Evolutionary conservation across 2,329 filamentous ascomycete genomes (phyloP).

Genomic region (Diaporthe citriasiana): DNA sequence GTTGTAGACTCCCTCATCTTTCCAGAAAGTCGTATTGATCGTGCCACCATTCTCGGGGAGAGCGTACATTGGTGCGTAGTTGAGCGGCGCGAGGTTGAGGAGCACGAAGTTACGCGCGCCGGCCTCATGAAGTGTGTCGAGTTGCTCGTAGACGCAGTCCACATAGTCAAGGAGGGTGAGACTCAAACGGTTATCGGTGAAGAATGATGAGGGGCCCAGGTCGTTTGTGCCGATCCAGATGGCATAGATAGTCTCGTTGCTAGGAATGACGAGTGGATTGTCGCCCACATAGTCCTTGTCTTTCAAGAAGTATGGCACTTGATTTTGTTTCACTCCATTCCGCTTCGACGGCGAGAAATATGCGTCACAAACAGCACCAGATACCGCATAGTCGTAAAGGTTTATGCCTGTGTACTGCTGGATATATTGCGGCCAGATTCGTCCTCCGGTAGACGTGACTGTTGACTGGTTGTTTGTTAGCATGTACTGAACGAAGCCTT

Average conservation of each 20-base stretch:
- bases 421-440: conserved; percentile 43
- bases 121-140: conserved; percentile 63
- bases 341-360: conserved; percentile 39
- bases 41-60: conserved; percentile 60
- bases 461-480: conserved; percentile 26
- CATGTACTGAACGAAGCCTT: background rate
- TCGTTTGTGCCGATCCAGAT: conserved; percentile 76
- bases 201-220: conserved; percentile 65
- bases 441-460: conserved; percentile 37
- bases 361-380: conserved; percentile 45
- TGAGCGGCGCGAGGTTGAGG: conserved; percentile 67
- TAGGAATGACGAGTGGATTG: conserved; percentile 23
- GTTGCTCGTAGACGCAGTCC: conserved; percentile 65
- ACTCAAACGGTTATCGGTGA: conserved; percentile 67
- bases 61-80: conserved; percentile 68
- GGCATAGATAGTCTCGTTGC: conserved; percentile 47
- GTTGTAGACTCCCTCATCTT: conserved; percentile 54
- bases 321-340: conserved; percentile 40
- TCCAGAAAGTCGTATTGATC: conserved; percentile 60
- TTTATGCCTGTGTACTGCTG: conserved; percentile 43
- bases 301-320: conserved; percentile 41
- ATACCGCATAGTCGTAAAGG: conserved; percentile 46
- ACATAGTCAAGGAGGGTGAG: conserved; percentile 63
- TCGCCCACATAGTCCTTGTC: conserved; percentile 38
- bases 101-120: conserved; percentile 71